phyloP scores from a whole-genome alignment of 805 yeast species.

The Metschnikowia chrysomelidarum region DNA sequence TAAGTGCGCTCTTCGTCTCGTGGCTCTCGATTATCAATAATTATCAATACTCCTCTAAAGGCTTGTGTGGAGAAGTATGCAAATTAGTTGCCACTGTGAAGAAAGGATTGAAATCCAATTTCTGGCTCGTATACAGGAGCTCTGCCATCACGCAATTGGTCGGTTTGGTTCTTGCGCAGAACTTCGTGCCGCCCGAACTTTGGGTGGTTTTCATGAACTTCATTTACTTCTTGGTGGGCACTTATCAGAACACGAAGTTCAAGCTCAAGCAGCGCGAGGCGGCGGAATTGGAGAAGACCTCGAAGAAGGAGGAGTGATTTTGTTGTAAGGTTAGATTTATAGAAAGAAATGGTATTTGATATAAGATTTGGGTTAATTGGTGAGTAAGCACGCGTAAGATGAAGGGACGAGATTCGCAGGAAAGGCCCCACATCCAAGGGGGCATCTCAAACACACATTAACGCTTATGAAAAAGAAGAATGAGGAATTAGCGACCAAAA shows the following conservation, averaged over 20 bases:
- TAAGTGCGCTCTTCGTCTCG: constrained; percentile 47
- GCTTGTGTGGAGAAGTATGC: constrained; percentile 15
- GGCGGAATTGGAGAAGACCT: constrained; percentile 8
- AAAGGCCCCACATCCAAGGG: no score
- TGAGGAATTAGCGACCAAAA: no score
- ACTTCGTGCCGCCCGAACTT: constrained; percentile 51
- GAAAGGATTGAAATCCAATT: constrained; percentile 41
- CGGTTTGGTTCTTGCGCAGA: constrained; percentile 55
- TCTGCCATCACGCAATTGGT: constrained; percentile 55
- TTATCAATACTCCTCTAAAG: constrained; percentile 6
- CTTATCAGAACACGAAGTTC: constrained; percentile 57
- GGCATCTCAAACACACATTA: no score
- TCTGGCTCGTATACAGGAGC: constrained; percentile 46
- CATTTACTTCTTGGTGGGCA: constrained; percentile 59
- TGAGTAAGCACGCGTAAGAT: no score
- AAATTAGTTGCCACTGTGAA: constrained; percentile 22
- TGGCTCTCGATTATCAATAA: constrained; percentile 54
- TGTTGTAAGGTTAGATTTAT: no score
- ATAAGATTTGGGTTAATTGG: no score
- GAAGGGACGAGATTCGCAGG: no score
- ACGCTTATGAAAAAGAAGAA: no score
- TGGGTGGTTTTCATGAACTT: constrained; percentile 66
- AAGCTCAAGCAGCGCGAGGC: constrained; percentile 30
- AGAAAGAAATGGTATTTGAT: no score
- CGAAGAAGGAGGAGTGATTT: background rate